These are phyloP conservation scores for Spergularia bocconei DNA, from an alignment of 148 eudicot species.

Conservation along the genomic window DNA sequence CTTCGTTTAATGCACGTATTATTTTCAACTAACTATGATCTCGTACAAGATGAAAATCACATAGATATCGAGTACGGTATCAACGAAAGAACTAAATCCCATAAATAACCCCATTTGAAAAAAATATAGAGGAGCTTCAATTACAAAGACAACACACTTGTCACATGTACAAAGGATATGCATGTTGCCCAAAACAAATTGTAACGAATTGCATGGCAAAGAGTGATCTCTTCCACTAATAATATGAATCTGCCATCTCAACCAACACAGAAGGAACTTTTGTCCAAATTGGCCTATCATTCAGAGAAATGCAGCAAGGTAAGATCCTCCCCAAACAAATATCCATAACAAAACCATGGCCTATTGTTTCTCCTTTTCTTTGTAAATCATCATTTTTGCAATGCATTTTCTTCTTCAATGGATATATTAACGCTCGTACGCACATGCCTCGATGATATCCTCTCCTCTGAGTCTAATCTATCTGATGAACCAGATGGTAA, in stretches of 20 bases:
- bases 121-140: not conserved
- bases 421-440: conserved; percentile 20
- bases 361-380: conserved; percentile 10
- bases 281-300: conserved; percentile 7
- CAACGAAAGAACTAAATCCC: too few species aligned
- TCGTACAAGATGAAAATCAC: too few species aligned
- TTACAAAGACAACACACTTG: conserved; percentile 31
- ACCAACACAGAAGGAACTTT: conserved; percentile 1
- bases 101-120: not conserved
- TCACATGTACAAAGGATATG: conserved; percentile 13
- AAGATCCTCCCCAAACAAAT: conserved; percentile 12
- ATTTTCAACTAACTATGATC: too few species aligned
- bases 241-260: conserved; percentile 26
- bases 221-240: conserved; percentile 38
- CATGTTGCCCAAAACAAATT: conserved; percentile 21
- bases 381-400: conserved; percentile 11
- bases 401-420: conserved; percentile 31
- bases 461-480: conserved; percentile 7
- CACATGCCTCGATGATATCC: conserved; percentile 16
- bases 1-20: too few species aligned
- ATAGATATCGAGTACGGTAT: too few species aligned
- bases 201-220: conserved; percentile 40
- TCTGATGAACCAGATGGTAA: conserved; percentile 28
- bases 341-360: not conserved
- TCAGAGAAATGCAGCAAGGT: conserved; percentile 32